Percentiles rank a stretch among this genome's conserved stretches.
Conservation (phyloP, 2,329 filamentous ascomycete species). For the Blastomyces gilchristii region DNA sequence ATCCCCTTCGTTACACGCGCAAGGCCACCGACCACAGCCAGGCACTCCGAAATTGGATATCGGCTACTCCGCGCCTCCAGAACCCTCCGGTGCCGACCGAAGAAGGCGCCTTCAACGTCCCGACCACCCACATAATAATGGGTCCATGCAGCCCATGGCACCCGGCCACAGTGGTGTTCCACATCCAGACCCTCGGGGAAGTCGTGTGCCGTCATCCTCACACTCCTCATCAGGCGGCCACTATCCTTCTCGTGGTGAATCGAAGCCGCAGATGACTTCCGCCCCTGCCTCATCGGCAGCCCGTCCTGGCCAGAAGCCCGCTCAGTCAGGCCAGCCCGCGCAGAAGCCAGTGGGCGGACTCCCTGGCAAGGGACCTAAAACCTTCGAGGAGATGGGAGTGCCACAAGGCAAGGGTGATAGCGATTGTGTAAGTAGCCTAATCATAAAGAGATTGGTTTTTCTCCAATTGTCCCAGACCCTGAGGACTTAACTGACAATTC, state of each 20-base stretch:
- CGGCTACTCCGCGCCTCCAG: conserved; percentile 39
- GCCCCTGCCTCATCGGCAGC: conserved; percentile 18
- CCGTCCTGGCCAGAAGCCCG: conserved; percentile 30
- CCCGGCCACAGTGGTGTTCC: conserved; percentile 18
- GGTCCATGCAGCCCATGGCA: conserved; percentile 10
- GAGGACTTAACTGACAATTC: conserved; percentile 6
- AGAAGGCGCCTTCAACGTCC: conserved; percentile 36
- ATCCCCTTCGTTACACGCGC: conserved; percentile 21
- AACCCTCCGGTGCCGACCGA: conserved; percentile 28
- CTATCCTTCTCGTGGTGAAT: conserved; percentile 13
- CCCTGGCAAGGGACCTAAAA: conserved; percentile 71
- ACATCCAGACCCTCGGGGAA: not conserved
- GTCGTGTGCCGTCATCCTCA: conserved; percentile 5
- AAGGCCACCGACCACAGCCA: conserved; percentile 26
- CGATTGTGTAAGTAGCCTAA: conserved; percentile 63
- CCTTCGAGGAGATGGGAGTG: conserved; percentile 98
- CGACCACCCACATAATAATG: conserved; percentile 10
- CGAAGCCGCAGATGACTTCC: conserved; percentile 10
- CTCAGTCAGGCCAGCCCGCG: conserved; percentile 15
- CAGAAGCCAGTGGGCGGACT: conserved; percentile 26
- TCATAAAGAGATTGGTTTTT: not conserved
- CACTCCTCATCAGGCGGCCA: conserved; percentile 1
- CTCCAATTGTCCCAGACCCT: not conserved
- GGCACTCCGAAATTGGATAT: conserved; percentile 34
- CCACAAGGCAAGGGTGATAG: conserved; percentile 70